Conservation (phyloP, 2,329 filamentous ascomycete genomes). For the Penicillium rolfsii region DNA sequence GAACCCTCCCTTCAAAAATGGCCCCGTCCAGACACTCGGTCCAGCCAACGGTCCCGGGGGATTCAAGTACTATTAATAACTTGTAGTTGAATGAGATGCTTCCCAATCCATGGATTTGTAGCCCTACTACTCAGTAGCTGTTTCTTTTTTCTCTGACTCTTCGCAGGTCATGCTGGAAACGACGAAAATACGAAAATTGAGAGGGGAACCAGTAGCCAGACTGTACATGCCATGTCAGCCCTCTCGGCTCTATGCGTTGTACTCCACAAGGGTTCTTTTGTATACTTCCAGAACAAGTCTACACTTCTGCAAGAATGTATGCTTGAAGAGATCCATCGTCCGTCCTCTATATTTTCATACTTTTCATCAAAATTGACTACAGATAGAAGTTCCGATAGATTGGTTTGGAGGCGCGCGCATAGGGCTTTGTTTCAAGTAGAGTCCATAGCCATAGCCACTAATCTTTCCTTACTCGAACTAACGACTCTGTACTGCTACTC, state of each 20-base stretch:
- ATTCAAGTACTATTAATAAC: slow-evolving; percentile 2
- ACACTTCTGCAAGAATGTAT: not conserved
- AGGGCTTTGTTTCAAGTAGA: not conserved
- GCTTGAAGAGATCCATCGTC: not conserved
- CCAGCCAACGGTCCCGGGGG: slow-evolving; percentile 1
- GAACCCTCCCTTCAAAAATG: slow-evolving; percentile 11
- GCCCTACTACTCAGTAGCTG: not conserved
- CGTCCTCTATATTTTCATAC: not conserved
- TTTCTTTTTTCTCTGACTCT: not conserved
- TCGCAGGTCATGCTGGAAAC: not conserved
- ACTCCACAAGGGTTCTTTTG: not conserved
- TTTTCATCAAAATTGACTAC: not conserved
- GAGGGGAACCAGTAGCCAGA: not conserved
- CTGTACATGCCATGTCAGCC: no score
- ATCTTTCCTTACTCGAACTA: no score
- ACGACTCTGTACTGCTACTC: no score
- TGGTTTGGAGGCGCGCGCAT: slow-evolving; percentile 1
- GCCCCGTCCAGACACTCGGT: slow-evolving; percentile 17
- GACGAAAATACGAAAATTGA: not conserved
- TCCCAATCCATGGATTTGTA: not conserved
- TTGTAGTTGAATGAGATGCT: not conserved
- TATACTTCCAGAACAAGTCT: slow-evolving; percentile 2
- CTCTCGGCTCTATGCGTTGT: not conserved
- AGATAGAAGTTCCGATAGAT: not conserved
- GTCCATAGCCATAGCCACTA: not conserved